These are phyloP conservation scores for Colletotrichum endophyticum DNA, from an alignment of 2,329 filamentous ascomycete species.

Conservation along the genomic window DNA sequence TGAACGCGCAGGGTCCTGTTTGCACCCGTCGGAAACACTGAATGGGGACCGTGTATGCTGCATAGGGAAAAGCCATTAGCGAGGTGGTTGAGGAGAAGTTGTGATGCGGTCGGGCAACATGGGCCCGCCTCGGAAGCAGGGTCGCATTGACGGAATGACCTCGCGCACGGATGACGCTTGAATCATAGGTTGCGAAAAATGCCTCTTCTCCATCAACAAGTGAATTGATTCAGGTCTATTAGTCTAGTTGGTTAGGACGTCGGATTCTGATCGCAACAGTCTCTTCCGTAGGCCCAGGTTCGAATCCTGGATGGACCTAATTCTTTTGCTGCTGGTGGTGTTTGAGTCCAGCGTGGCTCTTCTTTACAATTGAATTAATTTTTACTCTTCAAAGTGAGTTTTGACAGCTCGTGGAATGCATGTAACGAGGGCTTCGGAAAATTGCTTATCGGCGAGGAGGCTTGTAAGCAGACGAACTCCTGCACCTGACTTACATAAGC, in stretches of 20 bases:
- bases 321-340: background rate
- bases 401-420: background rate
- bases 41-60: background rate
- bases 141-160: background rate
- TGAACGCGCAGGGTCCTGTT: conserved; percentile 32
- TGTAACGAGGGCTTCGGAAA: background rate
- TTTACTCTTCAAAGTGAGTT: background rate
- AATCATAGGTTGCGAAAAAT: background rate
- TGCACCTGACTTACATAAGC: background rate
- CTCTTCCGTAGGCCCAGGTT: conserved; percentile 19
- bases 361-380: background rate
- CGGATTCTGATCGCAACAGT: conserved; percentile 11
- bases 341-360: rapidly evolving
- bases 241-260: conserved; percentile 23
- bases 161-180: background rate
- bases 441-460: background rate
- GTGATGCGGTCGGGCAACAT: background rate
- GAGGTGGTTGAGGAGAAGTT: background rate
- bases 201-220: rapidly evolving
- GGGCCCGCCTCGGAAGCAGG: background rate
- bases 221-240: background rate
- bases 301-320: conserved; percentile 20
- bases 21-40: conserved; percentile 22
- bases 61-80: background rate
- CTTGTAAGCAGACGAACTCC: background rate